Evolutionary conservation across 306 rosid species (phyloP), one percentile per base, ranked within the genome.

Genomic region (Begonia peltatifolia): DNA sequence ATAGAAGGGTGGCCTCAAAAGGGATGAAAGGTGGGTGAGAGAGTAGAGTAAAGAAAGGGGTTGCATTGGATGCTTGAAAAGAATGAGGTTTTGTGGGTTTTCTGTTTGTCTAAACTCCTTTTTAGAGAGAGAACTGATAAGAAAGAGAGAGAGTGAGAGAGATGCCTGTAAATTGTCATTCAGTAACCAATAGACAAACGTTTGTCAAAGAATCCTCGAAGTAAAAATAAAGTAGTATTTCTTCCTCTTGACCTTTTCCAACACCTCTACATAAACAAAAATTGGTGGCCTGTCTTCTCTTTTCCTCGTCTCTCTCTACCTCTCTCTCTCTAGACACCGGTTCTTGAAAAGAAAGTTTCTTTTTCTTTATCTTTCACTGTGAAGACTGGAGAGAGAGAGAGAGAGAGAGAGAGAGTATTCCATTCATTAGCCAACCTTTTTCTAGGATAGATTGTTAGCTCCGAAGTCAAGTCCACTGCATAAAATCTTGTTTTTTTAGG

Each of bases 151-250:
- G 38, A 30, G 38, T 3, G 38, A 30, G 38, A 44, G 71, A 63
- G 76, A 78, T 83, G 59, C 99, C 92, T 69, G 66, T 50, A 10
- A 53, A 75, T 76, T 86, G 94, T 86, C 94, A 79, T 79, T 69
- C 63, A 76, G 87, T 60, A 66, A 52, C 74, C 57, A 63, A 64
- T 63, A 64, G 69, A 83, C 76, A 73, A 74, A 79, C 83, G 85
- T 83, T 86, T 92, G 96, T 86, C 94, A 71, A 12, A 81, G 99
- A 86, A 79, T 92, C 99, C 69, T 62, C 68, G 22, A 42, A 60
- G 67, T 72, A 71, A 54, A 52, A 50, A 68, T 63, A 58, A 42
- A n/a, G 58, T 61, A 11, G 0, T 49, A 2, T 61, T 61, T 52
- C 16, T 56, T 53, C 56, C 58, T 61, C 70, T 66, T 82, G 70